phyloP scores from a whole-genome alignment of 352 stramenopile species.

The Phytophthora ramorum region DNA sequence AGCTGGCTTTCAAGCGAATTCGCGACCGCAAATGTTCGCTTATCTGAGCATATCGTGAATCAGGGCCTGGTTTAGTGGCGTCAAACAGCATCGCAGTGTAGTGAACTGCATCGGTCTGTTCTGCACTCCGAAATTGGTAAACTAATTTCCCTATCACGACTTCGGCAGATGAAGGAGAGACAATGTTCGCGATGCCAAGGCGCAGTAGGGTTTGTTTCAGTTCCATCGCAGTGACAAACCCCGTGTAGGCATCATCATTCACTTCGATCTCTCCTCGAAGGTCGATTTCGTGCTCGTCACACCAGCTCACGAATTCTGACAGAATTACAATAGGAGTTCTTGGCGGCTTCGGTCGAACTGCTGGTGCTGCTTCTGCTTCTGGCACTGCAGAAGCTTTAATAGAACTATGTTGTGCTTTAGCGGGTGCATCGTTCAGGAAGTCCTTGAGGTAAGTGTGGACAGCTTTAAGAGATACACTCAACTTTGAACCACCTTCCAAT shows the following conservation, averaged over 20 bases:
- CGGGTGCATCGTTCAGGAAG: constrained; percentile 2
- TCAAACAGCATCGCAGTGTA: constrained; percentile 50
- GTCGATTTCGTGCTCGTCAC: constrained; percentile 53
- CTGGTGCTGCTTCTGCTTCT: background rate
- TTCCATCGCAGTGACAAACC: constrained; percentile 48
- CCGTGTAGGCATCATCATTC: constrained; percentile 51
- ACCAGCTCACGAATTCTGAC: constrained; percentile 39
- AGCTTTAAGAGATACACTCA: constrained; percentile 39
- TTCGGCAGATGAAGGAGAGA: constrained; percentile 33
- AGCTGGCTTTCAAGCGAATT: constrained; percentile 43
- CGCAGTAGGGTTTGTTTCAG: constrained; percentile 64
- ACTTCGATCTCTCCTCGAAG: constrained; percentile 60
- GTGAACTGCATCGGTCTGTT: constrained; percentile 40
- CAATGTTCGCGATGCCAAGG: constrained; percentile 39
- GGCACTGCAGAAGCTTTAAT: background rate
- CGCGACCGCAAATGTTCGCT: constrained; percentile 53
- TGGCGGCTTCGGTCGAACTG: background rate
- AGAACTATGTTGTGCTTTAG: background rate
- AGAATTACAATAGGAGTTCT: constrained; percentile 15
- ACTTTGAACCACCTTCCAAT: constrained; percentile 4
- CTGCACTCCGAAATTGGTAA: constrained; percentile 49
- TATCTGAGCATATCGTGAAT: constrained; percentile 27
- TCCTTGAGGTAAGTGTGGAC: constrained; percentile 38
- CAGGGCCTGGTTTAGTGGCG: constrained; percentile 7
- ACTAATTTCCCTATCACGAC: constrained; percentile 58